Evolutionary conservation across 164 flowering plant species (phyloP).

Genomic region (Euptelea pleiosperma): DNA sequence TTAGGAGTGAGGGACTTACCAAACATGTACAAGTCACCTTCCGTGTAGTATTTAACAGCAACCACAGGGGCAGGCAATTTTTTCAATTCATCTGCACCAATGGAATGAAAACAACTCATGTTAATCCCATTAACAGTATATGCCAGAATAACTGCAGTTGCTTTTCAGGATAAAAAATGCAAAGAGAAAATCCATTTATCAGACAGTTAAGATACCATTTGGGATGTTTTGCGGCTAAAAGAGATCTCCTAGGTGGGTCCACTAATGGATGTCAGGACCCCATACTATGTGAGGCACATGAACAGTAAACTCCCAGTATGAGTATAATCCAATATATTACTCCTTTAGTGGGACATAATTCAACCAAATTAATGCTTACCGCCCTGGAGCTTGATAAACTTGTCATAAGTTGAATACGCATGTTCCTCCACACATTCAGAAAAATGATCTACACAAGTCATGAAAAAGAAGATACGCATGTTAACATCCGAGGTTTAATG

Average conservation of each 20-base stretch:
- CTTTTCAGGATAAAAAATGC: too few species aligned
- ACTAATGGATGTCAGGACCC: too few species aligned
- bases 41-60: constrained; percentile 90
- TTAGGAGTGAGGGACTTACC: constrained; percentile 44
- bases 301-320: too few species aligned
- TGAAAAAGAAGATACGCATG: background rate
- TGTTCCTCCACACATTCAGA: constrained; percentile 96
- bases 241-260: too few species aligned
- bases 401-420: constrained; percentile 90
- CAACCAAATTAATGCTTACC: too few species aligned
- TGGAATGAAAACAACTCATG: background rate
- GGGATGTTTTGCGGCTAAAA: too few species aligned
- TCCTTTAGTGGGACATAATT: too few species aligned
- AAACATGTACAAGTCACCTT: constrained; percentile 82
- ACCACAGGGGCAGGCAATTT: constrained; percentile 72
- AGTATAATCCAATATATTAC: too few species aligned
- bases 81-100: constrained; percentile 65
- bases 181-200: too few species aligned
- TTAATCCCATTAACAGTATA: background rate
- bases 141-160: too few species aligned
- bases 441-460: constrained; percentile 71
- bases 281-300: too few species aligned
- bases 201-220: too few species aligned
- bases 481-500: background rate
- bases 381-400: constrained; percentile 80